Evolutionary conservation across 306 rosid genomes (phyloP).

Genomic region (Quillaja saponaria): DNA sequence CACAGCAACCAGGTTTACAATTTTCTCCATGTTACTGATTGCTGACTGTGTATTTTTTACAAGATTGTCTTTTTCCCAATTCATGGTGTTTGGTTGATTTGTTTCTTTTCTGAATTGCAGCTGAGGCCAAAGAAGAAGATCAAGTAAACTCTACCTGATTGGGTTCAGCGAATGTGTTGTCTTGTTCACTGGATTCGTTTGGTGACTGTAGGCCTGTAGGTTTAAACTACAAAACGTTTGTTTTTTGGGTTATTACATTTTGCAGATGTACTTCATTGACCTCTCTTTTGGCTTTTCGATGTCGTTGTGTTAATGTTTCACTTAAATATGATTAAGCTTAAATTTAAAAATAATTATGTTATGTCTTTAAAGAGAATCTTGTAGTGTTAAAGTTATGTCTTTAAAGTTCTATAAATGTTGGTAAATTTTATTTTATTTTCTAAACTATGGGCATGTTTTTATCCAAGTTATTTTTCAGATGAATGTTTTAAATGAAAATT

Average conservation of each 20-base stretch:
- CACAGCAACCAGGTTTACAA: conserved; percentile 91
- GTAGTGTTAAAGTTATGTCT: too few relatives aligned
- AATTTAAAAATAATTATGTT: too few relatives aligned
- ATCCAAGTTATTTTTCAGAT: too few relatives aligned
- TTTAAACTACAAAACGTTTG: not conserved
- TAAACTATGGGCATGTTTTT: too few relatives aligned
- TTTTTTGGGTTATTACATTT: conserved; percentile 6
- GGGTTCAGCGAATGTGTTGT: conserved; percentile 4
- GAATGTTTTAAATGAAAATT: too few relatives aligned
- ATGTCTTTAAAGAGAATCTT: too few relatives aligned
- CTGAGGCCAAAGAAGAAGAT: conserved; percentile 99
- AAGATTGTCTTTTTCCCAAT: not conserved
- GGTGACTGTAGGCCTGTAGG: conserved; percentile 20
- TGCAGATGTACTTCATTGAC: not conserved
- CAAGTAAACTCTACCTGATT: conserved; percentile 58
- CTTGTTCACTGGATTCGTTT: conserved; percentile 31
- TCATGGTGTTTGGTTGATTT: not conserved
- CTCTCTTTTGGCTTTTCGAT: too few relatives aligned
- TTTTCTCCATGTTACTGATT: not conserved
- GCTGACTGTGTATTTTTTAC: not conserved
- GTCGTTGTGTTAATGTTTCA: too few relatives aligned
- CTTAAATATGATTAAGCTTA: too few relatives aligned
- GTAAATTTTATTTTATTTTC: too few relatives aligned
- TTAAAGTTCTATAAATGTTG: too few relatives aligned
- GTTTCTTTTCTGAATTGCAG: conserved; percentile 46